phyloP scores from a whole-genome alignment of 768 basidiomycete species.

The Leucosporidium yakuticum region DNA sequence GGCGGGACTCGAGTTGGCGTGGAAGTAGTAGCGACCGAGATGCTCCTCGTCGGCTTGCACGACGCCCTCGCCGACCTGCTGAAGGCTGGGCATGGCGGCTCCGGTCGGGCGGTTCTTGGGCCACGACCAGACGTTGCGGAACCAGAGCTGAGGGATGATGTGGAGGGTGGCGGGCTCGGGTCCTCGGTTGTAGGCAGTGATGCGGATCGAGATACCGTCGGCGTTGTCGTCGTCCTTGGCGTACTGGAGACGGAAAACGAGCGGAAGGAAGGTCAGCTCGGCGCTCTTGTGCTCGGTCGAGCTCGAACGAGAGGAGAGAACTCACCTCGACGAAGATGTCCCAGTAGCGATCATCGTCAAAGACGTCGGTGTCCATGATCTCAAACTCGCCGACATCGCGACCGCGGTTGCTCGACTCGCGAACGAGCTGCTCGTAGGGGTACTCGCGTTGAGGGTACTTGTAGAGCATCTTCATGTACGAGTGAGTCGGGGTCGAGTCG shows the following conservation, averaged over 20 bases:
- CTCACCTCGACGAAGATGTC: slow-evolving; percentile 94
- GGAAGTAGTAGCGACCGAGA: slow-evolving; percentile 58
- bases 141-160: slow-evolving; percentile 92
- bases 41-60: slow-evolving; percentile 39
- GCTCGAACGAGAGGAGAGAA: slow-evolving; percentile 13
- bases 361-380: slow-evolving; percentile 82
- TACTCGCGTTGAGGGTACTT: slow-evolving; percentile 90
- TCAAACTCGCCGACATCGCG: slow-evolving; percentile 88
- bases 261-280: not conserved
- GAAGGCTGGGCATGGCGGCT: slow-evolving; percentile 43
- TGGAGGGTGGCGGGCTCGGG: slow-evolving; percentile 91
- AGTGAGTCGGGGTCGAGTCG: slow-evolving; percentile 96
- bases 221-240: slow-evolving; percentile 93
- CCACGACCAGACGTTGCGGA: slow-evolving; percentile 99
- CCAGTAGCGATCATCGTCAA: slow-evolving; percentile 94
- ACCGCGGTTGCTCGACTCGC: slow-evolving; percentile 71
- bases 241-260: slow-evolving; percentile 54
- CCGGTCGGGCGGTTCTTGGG: slow-evolving; percentile 45
- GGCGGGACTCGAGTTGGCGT: slow-evolving; percentile 85
- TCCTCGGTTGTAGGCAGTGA: slow-evolving; percentile 93
- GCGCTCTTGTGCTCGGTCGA: not conserved
- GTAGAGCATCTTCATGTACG: slow-evolving; percentile 97
- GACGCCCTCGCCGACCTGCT: slow-evolving; percentile 44
- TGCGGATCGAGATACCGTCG: slow-evolving; percentile 81
- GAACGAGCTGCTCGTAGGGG: slow-evolving; percentile 89